phyloP scores from a whole-genome alignment of 2,329 filamentous ascomycete species.

The Cladorrhinum sp. region DNA sequence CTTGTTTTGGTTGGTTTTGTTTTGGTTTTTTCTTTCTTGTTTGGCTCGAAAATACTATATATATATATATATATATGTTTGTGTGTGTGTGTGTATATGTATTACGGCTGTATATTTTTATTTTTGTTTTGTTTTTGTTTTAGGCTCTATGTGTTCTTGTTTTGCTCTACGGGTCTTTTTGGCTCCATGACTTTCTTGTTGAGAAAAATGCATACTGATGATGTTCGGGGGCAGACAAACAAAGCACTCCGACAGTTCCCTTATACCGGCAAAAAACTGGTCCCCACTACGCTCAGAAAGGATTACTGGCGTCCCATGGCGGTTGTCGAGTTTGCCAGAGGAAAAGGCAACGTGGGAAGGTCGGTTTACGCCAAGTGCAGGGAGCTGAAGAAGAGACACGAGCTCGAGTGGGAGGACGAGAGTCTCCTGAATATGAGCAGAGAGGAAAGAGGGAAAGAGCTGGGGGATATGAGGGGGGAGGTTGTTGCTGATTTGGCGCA shows the following conservation, averaged over 20 bases:
- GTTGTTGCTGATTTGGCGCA: conserved; percentile 62
- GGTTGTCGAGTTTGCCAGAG: conserved; percentile 54
- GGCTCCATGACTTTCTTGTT: too few species aligned
- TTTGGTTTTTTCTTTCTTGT: too few species aligned
- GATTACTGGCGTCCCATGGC: conserved; percentile 65
- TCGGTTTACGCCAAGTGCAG: conserved; percentile 61
- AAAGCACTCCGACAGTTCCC: conserved; percentile 42
- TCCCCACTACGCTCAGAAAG: conserved; percentile 60
- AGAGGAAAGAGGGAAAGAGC: conserved; percentile 46
- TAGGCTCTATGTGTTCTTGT: too few species aligned
- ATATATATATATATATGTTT: too few species aligned
- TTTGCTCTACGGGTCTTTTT: too few species aligned
- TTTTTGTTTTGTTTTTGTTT: too few species aligned
- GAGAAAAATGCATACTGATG: not conserved
- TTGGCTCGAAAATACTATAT: too few species aligned
- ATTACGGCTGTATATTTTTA: too few species aligned
- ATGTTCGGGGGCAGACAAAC: conserved; percentile 24
- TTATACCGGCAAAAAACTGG: conserved; percentile 66
- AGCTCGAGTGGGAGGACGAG: conserved; percentile 54
- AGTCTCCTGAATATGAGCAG: conserved; percentile 40
- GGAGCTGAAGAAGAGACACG: conserved; percentile 61
- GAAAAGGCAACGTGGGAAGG: conserved; percentile 52
- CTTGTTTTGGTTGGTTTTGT: too few species aligned
- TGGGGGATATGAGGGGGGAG: conserved; percentile 61
- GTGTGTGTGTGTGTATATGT: too few species aligned